Base-by-base conservation (phyloP, 2,329 filamentous ascomycete genomes). In the Thielaviopsis euricoi region DNA sequence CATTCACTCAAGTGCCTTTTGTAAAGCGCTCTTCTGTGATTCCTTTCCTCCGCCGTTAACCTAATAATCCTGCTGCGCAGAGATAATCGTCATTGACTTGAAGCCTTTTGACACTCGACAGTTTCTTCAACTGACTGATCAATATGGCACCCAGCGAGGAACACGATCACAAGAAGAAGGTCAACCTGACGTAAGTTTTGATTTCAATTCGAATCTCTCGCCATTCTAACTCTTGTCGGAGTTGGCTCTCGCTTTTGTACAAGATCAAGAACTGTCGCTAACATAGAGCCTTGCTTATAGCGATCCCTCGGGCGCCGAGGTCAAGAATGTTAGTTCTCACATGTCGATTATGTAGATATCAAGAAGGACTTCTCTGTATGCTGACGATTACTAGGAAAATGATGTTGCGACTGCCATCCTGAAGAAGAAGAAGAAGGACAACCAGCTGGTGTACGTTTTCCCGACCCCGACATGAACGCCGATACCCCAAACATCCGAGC, bases 371-470 rank as follows among this genome's bases (percentile, higher is more conserved):
- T 43, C 23, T 22, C 17, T 50, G 23, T 46, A 65, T 64, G 66
- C 69, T 71, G 65, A 76, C 68, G 61, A 33, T 49, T 51, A 63
- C 60, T 67, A 94, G 84, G 84, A 89, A 67, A 87, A 96, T 71
- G 93, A 95, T 70, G 89, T 85, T 62, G 83, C 93, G 56, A 98
- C 93, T 52, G 93, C 93, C 65, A 98, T 98, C 67, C 82, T 98
- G 68, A 97, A 96, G 79, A 97, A 97, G 82, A 98, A 98, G 86
- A 98, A 98, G 90, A 98, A 98, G 88, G 90, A 90, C 67, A 98
- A 98, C 76, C 94, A 91, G 69, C 76, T 98, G 71, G 95, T 98
- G 89, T 95, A 79, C 71, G 85, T 72, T 65, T 63, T 25, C 40
- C 56, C 52, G 54, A 56, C 61, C 56, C 55, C 43, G 19, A 33